Conservation (phyloP, 2,329 filamentous ascomycete species). For the Aaosphaeria arxii region DNA sequence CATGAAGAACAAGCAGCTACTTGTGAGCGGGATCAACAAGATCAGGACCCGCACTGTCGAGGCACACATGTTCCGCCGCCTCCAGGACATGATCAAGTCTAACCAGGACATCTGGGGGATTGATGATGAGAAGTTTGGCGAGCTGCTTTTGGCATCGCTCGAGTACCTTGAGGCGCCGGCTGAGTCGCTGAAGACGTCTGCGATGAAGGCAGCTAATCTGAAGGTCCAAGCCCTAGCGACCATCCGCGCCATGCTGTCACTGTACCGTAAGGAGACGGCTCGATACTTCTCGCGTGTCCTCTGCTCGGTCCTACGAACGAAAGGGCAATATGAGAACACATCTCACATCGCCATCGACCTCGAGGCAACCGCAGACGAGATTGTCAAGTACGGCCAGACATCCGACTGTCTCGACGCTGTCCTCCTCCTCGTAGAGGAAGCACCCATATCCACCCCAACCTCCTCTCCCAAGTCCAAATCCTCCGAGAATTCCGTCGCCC, state of each 20-base stretch:
- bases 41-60: slow-evolving; percentile 71
- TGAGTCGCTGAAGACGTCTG: slow-evolving; percentile 44
- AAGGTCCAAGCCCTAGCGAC: slow-evolving; percentile 73
- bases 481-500: slow-evolving; percentile 21
- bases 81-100: slow-evolving; percentile 71
- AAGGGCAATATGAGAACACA: slow-evolving; percentile 64
- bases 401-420: slow-evolving; percentile 48
- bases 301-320: slow-evolving; percentile 63
- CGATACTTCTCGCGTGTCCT: slow-evolving; percentile 67
- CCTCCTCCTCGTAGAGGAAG: slow-evolving; percentile 34
- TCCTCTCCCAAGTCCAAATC: slow-evolving; percentile 31
- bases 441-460: slow-evolving; percentile 19
- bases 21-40: slow-evolving; percentile 72
- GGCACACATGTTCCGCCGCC: slow-evolving; percentile 74
- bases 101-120: slow-evolving; percentile 60
- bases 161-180: slow-evolving; percentile 65
- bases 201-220: slow-evolving; percentile 67
- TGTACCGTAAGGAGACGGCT: slow-evolving; percentile 63
- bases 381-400: slow-evolving; percentile 64
- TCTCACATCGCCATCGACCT: slow-evolving; percentile 72
- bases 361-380: slow-evolving; percentile 69
- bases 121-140: slow-evolving; percentile 67
- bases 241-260: slow-evolving; percentile 68
- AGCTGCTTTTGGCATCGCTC: slow-evolving; percentile 65
- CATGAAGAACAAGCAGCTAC: slow-evolving; percentile 53